These are phyloP conservation scores for Aspergillus udagawae DNA, from an alignment of 2,329 filamentous ascomycete species.

Conservation along the genomic window DNA sequence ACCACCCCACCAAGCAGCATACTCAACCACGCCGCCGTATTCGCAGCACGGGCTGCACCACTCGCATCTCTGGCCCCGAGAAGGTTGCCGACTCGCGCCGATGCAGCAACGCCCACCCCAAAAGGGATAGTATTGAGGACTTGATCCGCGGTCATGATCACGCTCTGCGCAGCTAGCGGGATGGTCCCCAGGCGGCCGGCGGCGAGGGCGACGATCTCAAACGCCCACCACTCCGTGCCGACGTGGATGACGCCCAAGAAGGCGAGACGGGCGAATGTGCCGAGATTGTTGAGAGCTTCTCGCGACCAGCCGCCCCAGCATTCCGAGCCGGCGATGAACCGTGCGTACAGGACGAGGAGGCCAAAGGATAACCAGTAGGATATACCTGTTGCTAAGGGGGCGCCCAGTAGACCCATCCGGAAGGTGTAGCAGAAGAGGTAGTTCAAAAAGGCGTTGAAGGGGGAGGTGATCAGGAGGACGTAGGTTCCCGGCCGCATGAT, in stretches of 20 bases:
- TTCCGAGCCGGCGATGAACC: constrained; percentile 65
- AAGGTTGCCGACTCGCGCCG: constrained; percentile 72
- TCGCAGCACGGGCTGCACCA: constrained; percentile 68
- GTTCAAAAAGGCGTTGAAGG: constrained; percentile 55
- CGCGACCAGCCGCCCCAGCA: constrained; percentile 75
- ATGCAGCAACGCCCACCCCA: constrained; percentile 77
- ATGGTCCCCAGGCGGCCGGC: constrained; percentile 77
- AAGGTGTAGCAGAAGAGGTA: constrained; percentile 70
- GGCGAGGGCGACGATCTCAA: constrained; percentile 81
- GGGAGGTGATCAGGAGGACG: constrained; percentile 58
- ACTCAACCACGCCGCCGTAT: constrained; percentile 69
- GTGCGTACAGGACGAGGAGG: constrained; percentile 68
- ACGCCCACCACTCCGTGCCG: constrained; percentile 92
- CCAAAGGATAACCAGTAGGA: constrained; percentile 83
- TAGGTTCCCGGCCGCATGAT: constrained; percentile 64
- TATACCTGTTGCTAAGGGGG: constrained; percentile 75
- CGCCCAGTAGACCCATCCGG: constrained; percentile 68
- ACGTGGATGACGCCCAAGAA: constrained; percentile 75
- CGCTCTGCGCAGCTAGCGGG: constrained; percentile 74
- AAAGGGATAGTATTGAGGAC: constrained; percentile 83
- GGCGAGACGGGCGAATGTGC: constrained; percentile 70
- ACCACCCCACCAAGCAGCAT: constrained; percentile 65
- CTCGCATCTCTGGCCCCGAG: constrained; percentile 64
- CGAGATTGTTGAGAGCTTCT: constrained; percentile 62
- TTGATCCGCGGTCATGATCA: constrained; percentile 87